Base-by-base conservation (phyloP, 1,284 basidiomycete genomes). In the Heliocybe sulcata region DNA sequence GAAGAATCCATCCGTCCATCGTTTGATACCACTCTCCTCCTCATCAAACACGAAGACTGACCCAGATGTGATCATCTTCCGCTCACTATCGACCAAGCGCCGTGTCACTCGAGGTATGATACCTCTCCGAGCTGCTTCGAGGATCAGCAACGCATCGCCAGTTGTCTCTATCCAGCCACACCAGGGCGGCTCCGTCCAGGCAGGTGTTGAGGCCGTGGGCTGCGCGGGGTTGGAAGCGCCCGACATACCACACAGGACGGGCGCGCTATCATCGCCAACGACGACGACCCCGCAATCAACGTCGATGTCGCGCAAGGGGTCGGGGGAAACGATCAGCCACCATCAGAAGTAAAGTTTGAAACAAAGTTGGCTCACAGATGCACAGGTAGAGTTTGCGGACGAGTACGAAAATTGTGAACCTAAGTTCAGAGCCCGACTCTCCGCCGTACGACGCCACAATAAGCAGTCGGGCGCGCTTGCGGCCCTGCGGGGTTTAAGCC, bases 1-100 rank as follows among this genome's bases (percentile, higher is more conserved):
- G 64, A 92, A 90, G 68, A 93, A 87, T 3, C 95, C 95, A 71
- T 99, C 95, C 0, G 96, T 99, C 95, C 96, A 98, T 52, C 96
- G 82, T 74, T 97, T 98, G 77, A 99, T 98, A 35, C 94, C 94
- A 64, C 92, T 94, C 71, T 98, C 94, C 63, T 92, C 87, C 74
- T 98, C 95, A 70, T 99, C 94, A 67, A 98, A 98, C 57, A 98
- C 95, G 65, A 98, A 99, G 29, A 99, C 92, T 2, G 91, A 90
- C 56, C 96, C 96, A 8, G 90, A 94, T 27, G 86, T 84, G 66
- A 99, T 96, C 83, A 96, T 91, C 63, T 85, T 89, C 57, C 92
- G 82, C 70, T 99, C 96, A 45, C 90, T 81, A 67, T 98, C 95
- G 59, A 94, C 92, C 53, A 99, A 80, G 29, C 96, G 83, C 33